A percentile compares a stretch with the other conserved stretches of the same genome.
These are phyloP conservation scores for Gremmenia infestans DNA, from an alignment of 2,329 filamentous ascomycete genomes.

Conservation along the genomic window DNA sequence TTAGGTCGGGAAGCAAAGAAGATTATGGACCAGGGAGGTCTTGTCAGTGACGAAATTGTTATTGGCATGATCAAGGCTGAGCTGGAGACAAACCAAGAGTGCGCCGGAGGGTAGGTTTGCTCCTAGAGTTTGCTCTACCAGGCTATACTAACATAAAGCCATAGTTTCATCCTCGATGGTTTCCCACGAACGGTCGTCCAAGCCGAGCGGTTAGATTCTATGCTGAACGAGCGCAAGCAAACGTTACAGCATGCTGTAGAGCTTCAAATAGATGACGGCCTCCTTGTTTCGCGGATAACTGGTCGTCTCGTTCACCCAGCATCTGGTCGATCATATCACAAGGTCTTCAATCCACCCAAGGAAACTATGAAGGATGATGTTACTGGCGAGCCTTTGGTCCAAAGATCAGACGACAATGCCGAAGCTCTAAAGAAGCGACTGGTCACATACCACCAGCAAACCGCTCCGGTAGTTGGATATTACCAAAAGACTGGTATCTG, in stretches of 20 bases:
- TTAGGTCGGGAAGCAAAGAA: constrained; percentile 97
- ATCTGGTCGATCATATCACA: constrained; percentile 95
- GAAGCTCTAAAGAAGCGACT: constrained; percentile 94
- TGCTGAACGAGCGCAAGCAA: constrained; percentile 75
- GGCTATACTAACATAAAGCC: constrained; percentile 13
- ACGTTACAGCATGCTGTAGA: constrained; percentile 92
- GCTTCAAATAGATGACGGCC: constrained; percentile 90
- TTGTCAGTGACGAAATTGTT: constrained; percentile 98
- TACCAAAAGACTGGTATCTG: constrained; percentile 98
- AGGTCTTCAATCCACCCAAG: constrained; percentile 98
- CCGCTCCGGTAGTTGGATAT: constrained; percentile 85
- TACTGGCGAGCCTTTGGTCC: constrained; percentile 92
- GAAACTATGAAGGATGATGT: constrained; percentile 89
- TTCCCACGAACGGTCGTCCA: constrained; percentile 97
- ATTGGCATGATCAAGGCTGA: constrained; percentile 99
- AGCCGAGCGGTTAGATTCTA: constrained; percentile 88
- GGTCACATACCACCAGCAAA: constrained; percentile 90
- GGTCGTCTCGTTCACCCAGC: constrained; percentile 94
- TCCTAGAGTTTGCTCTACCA: constrained; percentile 1
- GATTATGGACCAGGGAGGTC: constrained; percentile 98
- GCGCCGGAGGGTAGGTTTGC: constrained; percentile 79
- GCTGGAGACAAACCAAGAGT: constrained; percentile 89
- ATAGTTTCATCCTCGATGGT: constrained; percentile 95
- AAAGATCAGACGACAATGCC: constrained; percentile 95
- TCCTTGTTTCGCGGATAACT: constrained; percentile 93